Evolutionary conservation across 148 eudicot genomes (phyloP).

Genomic region (Simmondsia chinensis): DNA sequence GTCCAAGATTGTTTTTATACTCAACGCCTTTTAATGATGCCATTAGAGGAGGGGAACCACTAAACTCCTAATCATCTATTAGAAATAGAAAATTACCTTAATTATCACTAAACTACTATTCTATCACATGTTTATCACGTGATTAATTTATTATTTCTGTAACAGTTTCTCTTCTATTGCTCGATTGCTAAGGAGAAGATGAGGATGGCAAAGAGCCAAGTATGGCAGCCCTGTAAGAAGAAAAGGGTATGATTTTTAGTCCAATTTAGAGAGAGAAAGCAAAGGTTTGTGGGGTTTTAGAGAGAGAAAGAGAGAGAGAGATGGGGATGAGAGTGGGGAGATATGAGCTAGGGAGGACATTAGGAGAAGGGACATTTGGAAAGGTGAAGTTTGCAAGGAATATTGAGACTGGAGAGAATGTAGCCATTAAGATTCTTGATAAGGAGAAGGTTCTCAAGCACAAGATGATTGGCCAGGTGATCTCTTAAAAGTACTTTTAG

Average conservation of each 20-base stretch:
- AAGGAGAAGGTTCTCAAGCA: conserved; percentile 43
- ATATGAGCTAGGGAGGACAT: conserved; percentile 39
- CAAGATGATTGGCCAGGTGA: conserved; percentile 93
- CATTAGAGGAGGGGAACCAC: no score
- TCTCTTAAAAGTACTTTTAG: no score
- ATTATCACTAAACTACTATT: no score
- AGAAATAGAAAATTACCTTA: no score
- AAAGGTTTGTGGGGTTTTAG: conserved; percentile 19
- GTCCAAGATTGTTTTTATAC: no score
- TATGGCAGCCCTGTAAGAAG: conserved; percentile 51
- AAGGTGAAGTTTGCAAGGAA: conserved; percentile 44
- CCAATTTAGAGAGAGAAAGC: background rate
- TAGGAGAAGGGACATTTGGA: conserved; percentile 45
- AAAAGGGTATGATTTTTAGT: conserved; percentile 19
- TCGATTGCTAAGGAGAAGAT: no score
- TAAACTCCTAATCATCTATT: no score
- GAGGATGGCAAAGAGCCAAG: conserved; percentile 37
- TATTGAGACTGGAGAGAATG: conserved; percentile 31
- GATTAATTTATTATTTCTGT: no score
- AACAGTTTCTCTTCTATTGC: no score
- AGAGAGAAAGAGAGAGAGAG: conserved; percentile 1
- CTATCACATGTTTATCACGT: no score
- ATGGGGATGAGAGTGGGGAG: conserved; percentile 30
- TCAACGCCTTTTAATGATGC: no score
- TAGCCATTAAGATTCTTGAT: conserved; percentile 39